Evolutionary conservation across 345 rosid genomes (phyloP).

Genomic region (Salix brachista): DNA sequence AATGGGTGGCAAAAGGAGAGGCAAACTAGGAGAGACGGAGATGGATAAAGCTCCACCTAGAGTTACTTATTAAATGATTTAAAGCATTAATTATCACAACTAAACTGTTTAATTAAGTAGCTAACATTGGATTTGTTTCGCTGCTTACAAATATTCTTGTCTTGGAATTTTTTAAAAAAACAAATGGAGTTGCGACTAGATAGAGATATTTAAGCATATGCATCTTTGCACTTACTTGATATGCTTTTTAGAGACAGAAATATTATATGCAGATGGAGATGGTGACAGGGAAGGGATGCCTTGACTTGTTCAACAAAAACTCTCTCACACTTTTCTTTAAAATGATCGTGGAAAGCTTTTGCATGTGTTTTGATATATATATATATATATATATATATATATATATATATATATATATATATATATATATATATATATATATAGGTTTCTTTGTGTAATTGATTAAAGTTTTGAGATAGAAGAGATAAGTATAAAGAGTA

Average conservation of each 20-base stretch:
- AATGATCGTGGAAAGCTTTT: too few relatives aligned
- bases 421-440: too few relatives aligned
- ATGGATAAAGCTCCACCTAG: slow-evolving; percentile 30
- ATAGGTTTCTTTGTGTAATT: too few relatives aligned
- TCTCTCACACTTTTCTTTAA: background rate
- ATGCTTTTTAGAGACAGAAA: background rate
- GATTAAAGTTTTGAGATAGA: too few relatives aligned
- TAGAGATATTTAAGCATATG: background rate
- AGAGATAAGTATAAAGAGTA: too few relatives aligned
- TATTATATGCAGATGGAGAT: background rate
- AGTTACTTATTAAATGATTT: background rate
- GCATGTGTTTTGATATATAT: too few relatives aligned
- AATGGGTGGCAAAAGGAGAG: slow-evolving; percentile 34
- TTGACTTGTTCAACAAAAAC: slow-evolving; percentile 11
- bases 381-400: too few relatives aligned
- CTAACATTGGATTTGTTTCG: background rate
- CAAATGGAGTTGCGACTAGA: background rate
- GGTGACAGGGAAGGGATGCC: background rate
- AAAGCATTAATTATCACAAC: background rate
- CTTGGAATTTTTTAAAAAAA: background rate
- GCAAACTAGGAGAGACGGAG: slow-evolving; percentile 33
- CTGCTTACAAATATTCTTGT: background rate
- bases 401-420: too few relatives aligned
- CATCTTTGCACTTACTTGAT: background rate
- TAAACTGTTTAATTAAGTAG: background rate